Evolutionary conservation across 208 protist species (phyloP).

Genomic region (Naegleria fowleri): DNA sequence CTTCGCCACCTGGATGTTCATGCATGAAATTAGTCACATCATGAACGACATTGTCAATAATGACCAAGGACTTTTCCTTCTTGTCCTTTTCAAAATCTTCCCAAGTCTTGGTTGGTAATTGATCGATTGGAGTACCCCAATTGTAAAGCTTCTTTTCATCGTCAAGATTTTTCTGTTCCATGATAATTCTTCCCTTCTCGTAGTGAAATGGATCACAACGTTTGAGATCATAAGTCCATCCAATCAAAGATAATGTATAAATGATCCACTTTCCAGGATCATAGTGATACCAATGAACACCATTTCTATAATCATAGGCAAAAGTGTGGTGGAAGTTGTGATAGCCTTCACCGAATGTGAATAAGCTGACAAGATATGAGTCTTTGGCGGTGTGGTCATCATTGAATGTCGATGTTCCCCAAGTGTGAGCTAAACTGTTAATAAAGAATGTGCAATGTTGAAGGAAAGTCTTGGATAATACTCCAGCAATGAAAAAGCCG

Average conservation of each 20-base stretch:
- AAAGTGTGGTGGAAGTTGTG: conserved; percentile 88
- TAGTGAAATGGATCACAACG: conserved; percentile 59
- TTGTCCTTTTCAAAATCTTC: conserved; percentile 32
- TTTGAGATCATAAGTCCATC: conserved; percentile 59
- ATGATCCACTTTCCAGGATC: conserved; percentile 82
- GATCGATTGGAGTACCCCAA: conserved; percentile 51
- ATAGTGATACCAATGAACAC: conserved; percentile 76
- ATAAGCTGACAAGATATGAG: conserved; percentile 64
- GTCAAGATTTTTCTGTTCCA: conserved; percentile 43
- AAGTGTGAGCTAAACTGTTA: conserved; percentile 75
- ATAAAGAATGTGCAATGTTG: conserved; percentile 84
- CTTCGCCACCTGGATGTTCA: conserved; percentile 64
- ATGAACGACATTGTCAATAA: conserved; percentile 58
- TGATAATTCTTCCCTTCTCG: conserved; percentile 53
- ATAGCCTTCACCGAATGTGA: conserved; percentile 79
- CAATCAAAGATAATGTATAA: conserved; percentile 52
- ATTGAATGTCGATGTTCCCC: conserved; percentile 59
- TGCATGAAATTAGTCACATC: conserved; percentile 62
- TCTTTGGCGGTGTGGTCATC: conserved; percentile 70
- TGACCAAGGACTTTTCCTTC: conserved; percentile 58
- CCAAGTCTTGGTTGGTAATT: background rate
- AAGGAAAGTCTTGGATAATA: conserved; percentile 66
- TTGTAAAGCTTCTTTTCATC: conserved; percentile 53
- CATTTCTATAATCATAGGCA: conserved; percentile 77
- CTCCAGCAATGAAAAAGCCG: conserved; percentile 70